Evolutionary conservation across 2,329 filamentous ascomycete species (phyloP), one percentile per base, ranked within the genome.

Genomic region (Ceratocystis ficicola): DNA sequence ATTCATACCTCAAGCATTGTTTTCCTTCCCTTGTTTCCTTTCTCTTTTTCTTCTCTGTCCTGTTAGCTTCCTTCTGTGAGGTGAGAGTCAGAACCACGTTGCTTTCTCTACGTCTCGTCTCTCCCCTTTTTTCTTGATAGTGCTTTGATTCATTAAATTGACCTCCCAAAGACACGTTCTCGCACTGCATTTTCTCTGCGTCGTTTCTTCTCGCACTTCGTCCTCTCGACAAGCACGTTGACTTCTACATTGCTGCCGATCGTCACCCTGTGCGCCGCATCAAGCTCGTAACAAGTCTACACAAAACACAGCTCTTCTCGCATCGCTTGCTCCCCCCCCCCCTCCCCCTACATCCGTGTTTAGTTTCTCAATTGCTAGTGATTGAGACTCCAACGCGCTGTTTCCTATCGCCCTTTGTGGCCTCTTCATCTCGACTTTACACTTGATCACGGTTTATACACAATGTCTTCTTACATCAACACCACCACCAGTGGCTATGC

Each of bases 401-500:
- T 46, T 46, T 28, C 57, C 22, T 44, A 46, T 48, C 44, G 62
- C 44, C 62, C 62, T 50, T 48, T 52, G 62, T 17, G 62, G 62
- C 62, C 62, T 36, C 44, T 63, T 63, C 22, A 30, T 59, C 55
- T 32, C 62, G 62, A 50, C 41, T 63, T n/a, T n/a, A 52, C 46
- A 50, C 15, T 36, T 50, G 25, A 63, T 63, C 28, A 22, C 62
- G 44, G 62, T 46, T 63, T 63, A 50, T 63, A 68, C 65, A 70
- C 60, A 65, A 71, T 70, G 69, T 61, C 70, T 36, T 61, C 68
- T 41, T 70, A 68, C 10, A 64, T 64, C 44, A 62, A 60, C 50
- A 68, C 68, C 69, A 77, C 75, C 41, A 65, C 75, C 44, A 71
- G 72, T 65, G 74, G 73, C 63, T 77, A 77, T 67, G 73, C 72